phyloP scores from a whole-genome alignment of 176 grass and related monocot genomes.

The Zizania latifolia region DNA sequence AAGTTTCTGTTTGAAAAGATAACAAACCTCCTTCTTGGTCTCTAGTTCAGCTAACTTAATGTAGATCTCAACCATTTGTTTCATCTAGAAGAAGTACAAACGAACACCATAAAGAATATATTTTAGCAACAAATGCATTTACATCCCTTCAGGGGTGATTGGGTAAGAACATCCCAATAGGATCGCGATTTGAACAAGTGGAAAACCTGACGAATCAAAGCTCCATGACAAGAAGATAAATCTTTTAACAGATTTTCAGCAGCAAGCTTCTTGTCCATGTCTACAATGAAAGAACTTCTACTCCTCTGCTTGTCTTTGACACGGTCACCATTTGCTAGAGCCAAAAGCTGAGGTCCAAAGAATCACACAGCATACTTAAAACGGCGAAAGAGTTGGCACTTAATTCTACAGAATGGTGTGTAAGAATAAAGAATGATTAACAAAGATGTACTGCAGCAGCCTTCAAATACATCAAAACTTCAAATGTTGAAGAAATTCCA shows the following conservation, averaged over 20 bases:
- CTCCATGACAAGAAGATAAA: conserved; percentile 69
- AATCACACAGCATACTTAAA: conserved; percentile 17
- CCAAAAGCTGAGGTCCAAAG: conserved; percentile 61
- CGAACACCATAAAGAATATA: conserved; percentile 16
- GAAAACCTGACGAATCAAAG: conserved; percentile 81
- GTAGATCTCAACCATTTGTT: conserved; percentile 96
- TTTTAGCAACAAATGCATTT: conserved; percentile 13
- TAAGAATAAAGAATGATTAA: conserved; percentile 2
- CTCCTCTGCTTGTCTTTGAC: conserved; percentile 97
- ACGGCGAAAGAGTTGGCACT: neutral
- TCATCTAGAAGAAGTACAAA: conserved; percentile 65
- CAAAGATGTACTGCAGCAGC: neutral
- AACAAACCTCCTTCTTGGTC: conserved; percentile 84
- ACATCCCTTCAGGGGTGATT: neutral
- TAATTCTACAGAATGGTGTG: neutral
- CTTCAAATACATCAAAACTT: too few relatives aligned
- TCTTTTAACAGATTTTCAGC: conserved; percentile 91
- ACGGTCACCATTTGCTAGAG: conserved; percentile 90
- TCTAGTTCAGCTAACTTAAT: conserved; percentile 96
- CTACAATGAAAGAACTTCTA: conserved; percentile 89
- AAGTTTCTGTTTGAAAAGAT: conserved; percentile 1
- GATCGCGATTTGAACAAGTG: conserved; percentile 10
- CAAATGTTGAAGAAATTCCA: too few relatives aligned
- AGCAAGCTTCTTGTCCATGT: conserved; percentile 93
- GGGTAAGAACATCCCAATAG: conserved; percentile 2